Base-by-base conservation (phyloP, 225 moss, liverwort and hornwort genomes). In the Anthoceros angustus region DNA sequence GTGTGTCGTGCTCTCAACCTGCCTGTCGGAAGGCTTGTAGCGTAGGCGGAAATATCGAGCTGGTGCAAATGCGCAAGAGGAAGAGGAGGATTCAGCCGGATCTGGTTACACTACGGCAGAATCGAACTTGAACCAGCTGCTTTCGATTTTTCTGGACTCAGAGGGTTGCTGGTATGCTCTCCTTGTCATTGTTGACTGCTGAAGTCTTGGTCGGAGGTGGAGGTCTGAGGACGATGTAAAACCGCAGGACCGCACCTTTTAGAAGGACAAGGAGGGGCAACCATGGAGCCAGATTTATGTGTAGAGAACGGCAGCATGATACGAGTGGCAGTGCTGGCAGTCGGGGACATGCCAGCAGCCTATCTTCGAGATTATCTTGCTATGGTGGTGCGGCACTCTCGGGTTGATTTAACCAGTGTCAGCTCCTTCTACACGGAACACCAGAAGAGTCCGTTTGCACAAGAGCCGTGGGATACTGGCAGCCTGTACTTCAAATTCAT, bases 381-480 rank as follows among this genome's bases (percentile, higher is more conserved):
- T 8, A 78, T 98, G 86, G 73, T 98, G 39, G 76, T 98, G 69
- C 85, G 89, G 69, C 87, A 98, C 23, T 80, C 79, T 65, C 74
- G 71, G 63, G 84, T 98, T 64, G 77, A 86, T 62, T 81, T 98
- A 15, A 71, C 76, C 61, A 83, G 80, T 62, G 86, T 80, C 46
- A 84, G 81, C 21, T 71, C 80, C 0, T 92, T 87, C 26, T 98
- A 98, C 77, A 92, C 86, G 12, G 98, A 98, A 83, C 98, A 92
- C 65, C 98, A 98, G 72, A 98, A 98, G 80, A 89, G 89, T 63
- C 98, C 98, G 25, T 98, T 98, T 39, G 78, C 84, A 64, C 92
- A 83, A 71, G 82, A 98, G 78, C 89, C 92, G 8, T 98, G 98
- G 98, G 98, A 92, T 9, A 82, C 63, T 39, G 89, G 98, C 26